Evolutionary conservation across 495 filamentous ascomycete species (phyloP).

Genomic region (Xylaria scruposa): DNA sequence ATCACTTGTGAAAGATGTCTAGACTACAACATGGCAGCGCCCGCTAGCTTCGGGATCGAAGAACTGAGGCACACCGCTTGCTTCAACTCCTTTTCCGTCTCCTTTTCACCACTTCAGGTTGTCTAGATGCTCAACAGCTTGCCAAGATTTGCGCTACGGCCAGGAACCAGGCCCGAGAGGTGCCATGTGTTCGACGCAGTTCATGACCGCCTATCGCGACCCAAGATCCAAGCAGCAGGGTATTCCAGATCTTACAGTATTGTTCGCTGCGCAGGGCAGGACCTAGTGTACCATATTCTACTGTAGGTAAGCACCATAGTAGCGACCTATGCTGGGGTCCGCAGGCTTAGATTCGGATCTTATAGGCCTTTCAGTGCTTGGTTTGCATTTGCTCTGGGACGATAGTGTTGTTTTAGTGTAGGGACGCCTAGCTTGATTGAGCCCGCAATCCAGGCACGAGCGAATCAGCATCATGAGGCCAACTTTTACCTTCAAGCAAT

Average conservation of each 20-base stretch:
- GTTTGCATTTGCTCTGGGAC: constrained; percentile 1
- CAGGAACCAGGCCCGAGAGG: constrained; percentile 13
- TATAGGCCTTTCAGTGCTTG: constrained; percentile 3
- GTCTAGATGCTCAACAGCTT: not conserved
- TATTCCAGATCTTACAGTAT: constrained; percentile 1
- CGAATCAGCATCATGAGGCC: constrained; percentile 18
- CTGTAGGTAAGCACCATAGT: constrained; percentile 2
- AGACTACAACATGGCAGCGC: not conserved
- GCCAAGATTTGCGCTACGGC: not conserved
- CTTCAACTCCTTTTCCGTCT: not conserved
- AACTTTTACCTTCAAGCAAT: constrained; percentile 6
- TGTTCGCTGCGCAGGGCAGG: constrained; percentile 1
- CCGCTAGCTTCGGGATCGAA: not conserved
- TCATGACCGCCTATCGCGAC: constrained; percentile 18
- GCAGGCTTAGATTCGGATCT: not conserved
- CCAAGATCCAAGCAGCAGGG: constrained; percentile 16
- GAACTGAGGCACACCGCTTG: constrained; percentile 12
- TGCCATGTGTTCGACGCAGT: constrained; percentile 29
- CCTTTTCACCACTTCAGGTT: not conserved
- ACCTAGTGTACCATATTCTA: not conserved
- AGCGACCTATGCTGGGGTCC: not conserved
- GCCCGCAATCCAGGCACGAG: constrained; percentile 23
- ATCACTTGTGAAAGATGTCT: constrained; percentile 5
- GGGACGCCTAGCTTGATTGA: constrained; percentile 14
- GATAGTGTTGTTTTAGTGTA: constrained; percentile 12